phyloP scores from a whole-genome alignment of 202 grass and related monocot genomes.

The Brachypodium distachyon region DNA sequence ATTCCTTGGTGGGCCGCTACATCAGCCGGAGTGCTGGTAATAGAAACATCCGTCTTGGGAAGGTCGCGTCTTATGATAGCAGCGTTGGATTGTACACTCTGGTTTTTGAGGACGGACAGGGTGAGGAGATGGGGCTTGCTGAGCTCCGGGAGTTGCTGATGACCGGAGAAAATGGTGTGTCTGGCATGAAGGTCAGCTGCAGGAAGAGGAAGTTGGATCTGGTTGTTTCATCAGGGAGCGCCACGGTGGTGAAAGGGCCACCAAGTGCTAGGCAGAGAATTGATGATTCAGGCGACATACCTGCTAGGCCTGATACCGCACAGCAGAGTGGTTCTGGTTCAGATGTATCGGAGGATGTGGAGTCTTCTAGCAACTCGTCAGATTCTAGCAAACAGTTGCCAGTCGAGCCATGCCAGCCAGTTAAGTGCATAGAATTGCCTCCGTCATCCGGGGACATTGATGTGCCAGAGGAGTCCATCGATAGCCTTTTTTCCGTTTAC shows the following conservation, averaged over 20 bases:
- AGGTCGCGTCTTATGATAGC: slow-evolving; percentile 47
- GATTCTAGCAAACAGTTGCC: slow-evolving; percentile 35
- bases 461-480: slow-evolving; percentile 64
- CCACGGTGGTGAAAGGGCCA: slow-evolving; percentile 15
- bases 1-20: slow-evolving; percentile 37
- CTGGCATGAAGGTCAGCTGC: slow-evolving; percentile 77
- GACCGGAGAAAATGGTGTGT: slow-evolving; percentile 25
- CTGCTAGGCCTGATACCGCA: slow-evolving; percentile 19
- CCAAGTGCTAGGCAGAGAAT: slow-evolving; percentile 26
- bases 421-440: slow-evolving; percentile 47
- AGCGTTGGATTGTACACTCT: slow-evolving; percentile 19
- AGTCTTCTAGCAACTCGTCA: slow-evolving; percentile 70
- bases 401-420: slow-evolving; percentile 18
- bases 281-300: slow-evolving; percentile 15
- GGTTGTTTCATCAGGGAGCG: slow-evolving; percentile 34
- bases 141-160: slow-evolving; percentile 33
- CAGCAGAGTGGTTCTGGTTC: slow-evolving; percentile 31
- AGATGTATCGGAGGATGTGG: slow-evolving; percentile 49
- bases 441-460: slow-evolving; percentile 67
- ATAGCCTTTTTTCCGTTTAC: slow-evolving; percentile 77
- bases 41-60: slow-evolving; percentile 38
- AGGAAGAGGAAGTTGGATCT: slow-evolving; percentile 84
- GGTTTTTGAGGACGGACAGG: slow-evolving; percentile 57
- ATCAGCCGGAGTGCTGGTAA: slow-evolving; percentile 19
- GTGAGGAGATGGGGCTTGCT: slow-evolving; percentile 31